These are phyloP conservation scores for Starmerella floricola DNA, from an alignment of 805 yeast species.

Conservation along the genomic window DNA sequence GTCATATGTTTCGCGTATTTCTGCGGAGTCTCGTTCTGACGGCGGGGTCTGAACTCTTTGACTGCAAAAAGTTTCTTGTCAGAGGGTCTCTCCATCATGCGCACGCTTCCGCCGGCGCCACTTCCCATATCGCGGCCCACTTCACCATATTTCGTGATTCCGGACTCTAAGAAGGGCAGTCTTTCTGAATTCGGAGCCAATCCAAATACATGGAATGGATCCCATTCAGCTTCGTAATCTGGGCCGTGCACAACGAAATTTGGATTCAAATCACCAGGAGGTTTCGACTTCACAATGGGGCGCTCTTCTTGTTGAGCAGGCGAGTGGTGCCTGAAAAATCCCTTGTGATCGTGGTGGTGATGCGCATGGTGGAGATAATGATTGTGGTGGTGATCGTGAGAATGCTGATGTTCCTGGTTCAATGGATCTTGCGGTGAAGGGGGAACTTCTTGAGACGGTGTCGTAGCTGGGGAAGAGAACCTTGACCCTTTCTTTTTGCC, in stretches of 20 bases:
- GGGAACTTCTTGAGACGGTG: too few relatives aligned
- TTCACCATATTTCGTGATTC: conserved; percentile 55
- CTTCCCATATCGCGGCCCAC: conserved; percentile 69
- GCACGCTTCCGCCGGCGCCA: conserved; percentile 94
- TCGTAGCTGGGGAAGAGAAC: background rate
- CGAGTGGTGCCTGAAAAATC: too few relatives aligned
- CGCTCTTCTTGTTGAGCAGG: background rate
- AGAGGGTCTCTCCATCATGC: conserved; percentile 50
- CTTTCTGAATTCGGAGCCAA: conserved; percentile 9
- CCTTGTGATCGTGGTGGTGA: background rate
- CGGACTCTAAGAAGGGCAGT: conserved; percentile 33
- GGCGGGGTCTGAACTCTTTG: conserved; percentile 65
- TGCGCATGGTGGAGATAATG: conserved; percentile 2
- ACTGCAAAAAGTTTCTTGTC: conserved; percentile 66
- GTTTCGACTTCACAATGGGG: background rate
- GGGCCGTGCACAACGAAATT: conserved; percentile 17
- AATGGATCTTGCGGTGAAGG: too few relatives aligned
- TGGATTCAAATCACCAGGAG: conserved; percentile 11
- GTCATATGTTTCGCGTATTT: conserved; percentile 70
- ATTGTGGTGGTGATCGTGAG: background rate
- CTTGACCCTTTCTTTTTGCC: background rate
- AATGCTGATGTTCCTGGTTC: too few relatives aligned
- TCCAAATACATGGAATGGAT: conserved; percentile 21
- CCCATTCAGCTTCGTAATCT: conserved; percentile 20
- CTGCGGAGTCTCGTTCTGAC: conserved; percentile 46